phyloP scores from a whole-genome alignment of 371 early-diverging fungal species.

The Catenaria anguillulae region DNA sequence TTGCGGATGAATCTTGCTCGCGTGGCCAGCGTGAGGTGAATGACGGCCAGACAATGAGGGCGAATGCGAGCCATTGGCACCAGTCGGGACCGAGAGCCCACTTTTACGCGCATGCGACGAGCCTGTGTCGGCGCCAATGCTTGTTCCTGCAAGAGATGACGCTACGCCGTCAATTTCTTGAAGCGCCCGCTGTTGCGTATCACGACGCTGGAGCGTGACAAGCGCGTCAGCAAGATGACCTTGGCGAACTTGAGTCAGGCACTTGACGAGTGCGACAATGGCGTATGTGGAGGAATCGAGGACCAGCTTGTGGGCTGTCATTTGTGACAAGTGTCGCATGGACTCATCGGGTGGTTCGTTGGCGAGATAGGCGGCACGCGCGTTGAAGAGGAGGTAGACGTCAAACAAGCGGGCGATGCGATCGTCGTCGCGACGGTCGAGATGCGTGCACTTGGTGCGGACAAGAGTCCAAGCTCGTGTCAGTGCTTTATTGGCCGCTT shows the following conservation, averaged over 20 bases:
- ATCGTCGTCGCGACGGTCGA: not conserved
- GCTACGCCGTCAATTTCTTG: not conserved
- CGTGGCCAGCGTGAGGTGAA: too few species aligned
- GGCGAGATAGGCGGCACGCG: not conserved
- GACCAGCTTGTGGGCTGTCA: slow-evolving; percentile 3
- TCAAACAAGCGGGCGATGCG: not conserved
- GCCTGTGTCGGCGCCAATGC: not conserved
- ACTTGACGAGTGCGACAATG: not conserved
- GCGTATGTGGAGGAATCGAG: not conserved
- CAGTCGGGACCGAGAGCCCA: not conserved
- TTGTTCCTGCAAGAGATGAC: not conserved
- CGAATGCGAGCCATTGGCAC: not conserved
- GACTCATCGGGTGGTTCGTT: not conserved
- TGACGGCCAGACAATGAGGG: too few species aligned
- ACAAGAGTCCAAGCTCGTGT: not conserved
- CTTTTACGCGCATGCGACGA: too few species aligned
- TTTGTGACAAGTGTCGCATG: not conserved
- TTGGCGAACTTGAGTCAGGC: not conserved
- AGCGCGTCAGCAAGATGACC: not conserved
- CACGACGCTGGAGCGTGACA: not conserved
- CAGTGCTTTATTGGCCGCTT: not conserved
- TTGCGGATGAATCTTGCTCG: not conserved
- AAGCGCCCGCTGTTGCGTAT: not conserved
- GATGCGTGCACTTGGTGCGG: not conserved
- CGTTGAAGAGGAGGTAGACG: not conserved